These are phyloP conservation scores for Coemansia sp. DNA, from an alignment of 192 early-diverging fungal species.

Conservation along the genomic window DNA sequence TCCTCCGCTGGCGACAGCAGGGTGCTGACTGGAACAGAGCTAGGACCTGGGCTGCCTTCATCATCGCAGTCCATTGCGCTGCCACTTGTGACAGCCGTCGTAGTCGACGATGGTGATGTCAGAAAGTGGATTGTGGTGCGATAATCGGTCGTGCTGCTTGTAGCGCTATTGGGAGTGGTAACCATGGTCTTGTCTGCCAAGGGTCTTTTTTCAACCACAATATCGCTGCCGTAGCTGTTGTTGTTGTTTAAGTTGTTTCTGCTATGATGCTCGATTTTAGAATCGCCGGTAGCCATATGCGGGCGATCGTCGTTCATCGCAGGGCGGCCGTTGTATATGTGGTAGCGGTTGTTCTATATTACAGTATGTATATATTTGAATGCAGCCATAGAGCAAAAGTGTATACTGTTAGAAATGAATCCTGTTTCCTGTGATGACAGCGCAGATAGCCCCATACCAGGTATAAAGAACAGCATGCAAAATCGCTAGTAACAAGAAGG, in stretches of 20 bases:
- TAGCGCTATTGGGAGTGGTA: constrained; percentile 10
- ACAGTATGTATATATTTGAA: constrained; percentile 1
- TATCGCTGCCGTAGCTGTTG: neutral
- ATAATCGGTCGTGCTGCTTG: constrained; percentile 30
- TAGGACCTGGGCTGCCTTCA: constrained; percentile 11
- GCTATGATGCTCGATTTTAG: constrained; percentile 5
- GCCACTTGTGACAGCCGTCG: constrained; percentile 10
- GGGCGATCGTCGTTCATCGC: neutral
- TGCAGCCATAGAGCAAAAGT: neutral
- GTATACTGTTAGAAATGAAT: neutral
- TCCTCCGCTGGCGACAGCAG: constrained; percentile 27
- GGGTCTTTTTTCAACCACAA: neutral
- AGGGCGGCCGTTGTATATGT: constrained; percentile 11
- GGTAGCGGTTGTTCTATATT: constrained; percentile 23
- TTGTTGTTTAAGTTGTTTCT: neutral
- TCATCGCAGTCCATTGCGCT: constrained; percentile 30
- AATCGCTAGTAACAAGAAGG: neutral
- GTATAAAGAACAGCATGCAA: neutral
- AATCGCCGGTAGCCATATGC: neutral
- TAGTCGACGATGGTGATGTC: constrained; percentile 41
- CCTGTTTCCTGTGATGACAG: neutral
- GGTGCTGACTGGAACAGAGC: constrained; percentile 41
- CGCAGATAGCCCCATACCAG: neutral
- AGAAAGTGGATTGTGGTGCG: constrained; percentile 53
- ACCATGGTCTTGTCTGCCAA: constrained; percentile 6